Evolutionary conservation across 257 asterid genomes (phyloP).

Genomic region (Vinca minor): DNA sequence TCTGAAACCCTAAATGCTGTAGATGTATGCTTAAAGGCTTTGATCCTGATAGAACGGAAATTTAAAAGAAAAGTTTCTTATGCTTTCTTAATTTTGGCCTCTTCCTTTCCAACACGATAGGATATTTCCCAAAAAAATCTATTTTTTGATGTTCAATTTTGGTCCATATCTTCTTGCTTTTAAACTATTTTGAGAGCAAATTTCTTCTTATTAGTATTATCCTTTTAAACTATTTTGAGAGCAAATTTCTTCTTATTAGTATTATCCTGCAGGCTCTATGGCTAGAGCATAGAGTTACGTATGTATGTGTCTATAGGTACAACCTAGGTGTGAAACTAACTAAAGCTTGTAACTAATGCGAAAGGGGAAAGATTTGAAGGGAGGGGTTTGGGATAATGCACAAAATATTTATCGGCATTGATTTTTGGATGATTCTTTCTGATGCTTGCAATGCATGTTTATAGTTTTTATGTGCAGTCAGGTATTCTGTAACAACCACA

Average conservation of each 20-base stretch:
- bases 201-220: not conserved
- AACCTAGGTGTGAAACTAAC: no score
- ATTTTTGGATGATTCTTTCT: not conserved
- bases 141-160: no score
- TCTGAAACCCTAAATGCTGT: no score
- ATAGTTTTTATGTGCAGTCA: conserved; percentile 53
- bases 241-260: not conserved
- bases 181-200: not conserved
- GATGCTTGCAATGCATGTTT: conserved; percentile 15
- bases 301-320: not conserved
- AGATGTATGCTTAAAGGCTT: no score
- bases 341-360: no score
- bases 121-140: not conserved
- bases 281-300: not conserved
- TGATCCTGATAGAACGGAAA: no score
- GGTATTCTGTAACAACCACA: conserved; percentile 50
- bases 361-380: not conserved
- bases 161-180: no score
- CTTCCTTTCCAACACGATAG: not conserved
- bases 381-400: conserved; percentile 1
- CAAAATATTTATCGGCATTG: no score
- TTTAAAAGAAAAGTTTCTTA: no score
- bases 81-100: no score
- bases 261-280: not conserved
- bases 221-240: no score